Percentiles rank a stretch among this genome's conserved stretches.
phyloP scores from a whole-genome alignment of 352 stramenopile species.

The Thalassiosira pacifica region DNA sequence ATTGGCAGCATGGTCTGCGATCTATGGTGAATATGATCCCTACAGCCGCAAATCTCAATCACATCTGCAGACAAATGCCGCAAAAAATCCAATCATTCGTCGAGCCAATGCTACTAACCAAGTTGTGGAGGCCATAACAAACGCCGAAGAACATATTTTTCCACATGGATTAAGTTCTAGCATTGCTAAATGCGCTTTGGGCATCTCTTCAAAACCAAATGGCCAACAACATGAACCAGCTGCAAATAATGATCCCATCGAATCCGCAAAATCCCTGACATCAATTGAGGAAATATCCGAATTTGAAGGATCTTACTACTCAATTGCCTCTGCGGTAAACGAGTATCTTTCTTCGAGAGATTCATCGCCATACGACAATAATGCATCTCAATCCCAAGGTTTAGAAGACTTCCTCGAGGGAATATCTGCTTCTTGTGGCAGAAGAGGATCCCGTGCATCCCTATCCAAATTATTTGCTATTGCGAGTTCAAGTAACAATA shows the following conservation, averaged over 20 bases:
- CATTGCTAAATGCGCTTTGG: slow-evolving; percentile 36
- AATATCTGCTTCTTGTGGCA: slow-evolving; percentile 54
- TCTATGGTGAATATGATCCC: slow-evolving; percentile 54
- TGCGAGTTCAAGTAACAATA: slow-evolving; percentile 12
- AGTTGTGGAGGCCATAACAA: slow-evolving; percentile 39
- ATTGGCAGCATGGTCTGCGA: slow-evolving; percentile 64
- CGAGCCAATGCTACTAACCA: slow-evolving; percentile 16
- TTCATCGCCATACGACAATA: neutral
- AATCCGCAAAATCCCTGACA: slow-evolving; percentile 30
- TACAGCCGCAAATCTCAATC: slow-evolving; percentile 12
- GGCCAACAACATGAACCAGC: neutral
- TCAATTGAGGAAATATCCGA: slow-evolving; percentile 48
- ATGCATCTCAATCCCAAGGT: slow-evolving; percentile 21
- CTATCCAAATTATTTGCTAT: slow-evolving; percentile 54
- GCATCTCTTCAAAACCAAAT: slow-evolving; percentile 9
- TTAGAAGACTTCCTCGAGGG: slow-evolving; percentile 70
- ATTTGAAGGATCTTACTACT: slow-evolving; percentile 52
- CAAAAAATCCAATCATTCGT: neutral
- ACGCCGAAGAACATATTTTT: slow-evolving; percentile 56
- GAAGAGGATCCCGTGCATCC: slow-evolving; percentile 53
- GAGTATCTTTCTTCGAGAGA: slow-evolving; percentile 20
- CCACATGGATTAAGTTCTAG: slow-evolving; percentile 33
- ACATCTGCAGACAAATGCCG: neutral
- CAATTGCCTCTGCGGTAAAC: slow-evolving; percentile 33
- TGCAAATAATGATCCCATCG: slow-evolving; percentile 26